Conservation (phyloP, 371 early-diverging fungal species). For the Actinomucor elegans region DNA sequence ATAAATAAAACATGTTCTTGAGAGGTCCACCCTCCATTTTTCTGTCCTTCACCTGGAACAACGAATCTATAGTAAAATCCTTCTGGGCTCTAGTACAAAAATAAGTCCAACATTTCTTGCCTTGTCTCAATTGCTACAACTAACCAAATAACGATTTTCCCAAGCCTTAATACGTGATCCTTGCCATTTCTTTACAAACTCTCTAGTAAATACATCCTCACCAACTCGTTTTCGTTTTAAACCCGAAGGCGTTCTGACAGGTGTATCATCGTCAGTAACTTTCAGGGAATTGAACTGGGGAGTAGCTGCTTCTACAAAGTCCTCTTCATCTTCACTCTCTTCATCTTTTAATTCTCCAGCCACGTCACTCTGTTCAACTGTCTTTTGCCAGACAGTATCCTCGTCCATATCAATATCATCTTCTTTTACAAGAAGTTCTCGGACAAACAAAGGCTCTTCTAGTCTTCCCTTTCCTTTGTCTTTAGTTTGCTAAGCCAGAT, state of each 20-base stretch:
- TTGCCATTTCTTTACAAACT: slow-evolving; percentile 58
- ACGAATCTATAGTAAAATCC: slow-evolving; percentile 75
- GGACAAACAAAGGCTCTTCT: not conserved
- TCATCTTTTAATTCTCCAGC: not conserved
- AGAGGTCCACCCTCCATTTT: slow-evolving; percentile 55
- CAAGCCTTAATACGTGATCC: slow-evolving; percentile 62
- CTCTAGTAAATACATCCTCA: slow-evolving; percentile 57
- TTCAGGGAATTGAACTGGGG: slow-evolving; percentile 10
- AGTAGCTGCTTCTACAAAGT: slow-evolving; percentile 6
- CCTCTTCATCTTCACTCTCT: too few species aligned
- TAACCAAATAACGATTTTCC: slow-evolving; percentile 49
- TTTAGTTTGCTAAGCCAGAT: not conserved
- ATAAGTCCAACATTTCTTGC: too few species aligned
- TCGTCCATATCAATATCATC: not conserved
- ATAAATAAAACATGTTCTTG: slow-evolving; percentile 53
- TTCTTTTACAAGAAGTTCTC: not conserved
- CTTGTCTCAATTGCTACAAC: too few species aligned
- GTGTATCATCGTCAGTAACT: not conserved
- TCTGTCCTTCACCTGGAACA: slow-evolving; percentile 58
- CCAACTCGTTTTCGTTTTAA: slow-evolving; percentile 29
- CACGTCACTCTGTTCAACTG: too few species aligned
- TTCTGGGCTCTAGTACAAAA: slow-evolving; percentile 59
- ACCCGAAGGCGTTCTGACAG: not conserved
- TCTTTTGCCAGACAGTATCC: too few species aligned
- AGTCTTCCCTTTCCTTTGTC: slow-evolving; percentile 7